Evolutionary conservation across 768 basidiomycete species (phyloP), one percentile per base, ranked within the genome.

Genomic region (Serpula lacrymans): DNA sequence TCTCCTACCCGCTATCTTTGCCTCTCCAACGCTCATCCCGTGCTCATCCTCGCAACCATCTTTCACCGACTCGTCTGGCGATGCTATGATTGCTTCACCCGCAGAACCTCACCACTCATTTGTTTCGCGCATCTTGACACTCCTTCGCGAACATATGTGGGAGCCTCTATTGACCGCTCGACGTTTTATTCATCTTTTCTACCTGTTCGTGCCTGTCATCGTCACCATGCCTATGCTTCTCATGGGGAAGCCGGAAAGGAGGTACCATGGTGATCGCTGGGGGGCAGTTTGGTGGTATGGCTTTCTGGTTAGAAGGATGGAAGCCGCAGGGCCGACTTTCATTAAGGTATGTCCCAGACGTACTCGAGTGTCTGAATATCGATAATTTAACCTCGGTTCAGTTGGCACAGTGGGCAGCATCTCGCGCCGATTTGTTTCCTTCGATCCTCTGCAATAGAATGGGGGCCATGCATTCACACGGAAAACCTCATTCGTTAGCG

Each of bases 331-430:
- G 1, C 96, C 96, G 12, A 95, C 94, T 0, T 98, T 98, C 62
- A 89, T 89, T 62, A 99, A 99, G 80, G 91, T 88, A 53, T 41
- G 67, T 52, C 28, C 39, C 40, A 44, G 39, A 34, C 49, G 29
- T n/a, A n/a, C n/a, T n/a, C n/a, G n/a, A n/a, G n/a, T n/a, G n/a
- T n/a, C n/a, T n/a, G n/a, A n/a, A n/a, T n/a, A n/a, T n/a, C n/a
- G n/a, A n/a, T n/a, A n/a, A n/a, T n/a, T n/a, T n/a, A n/a, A n/a
- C n/a, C n/a, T 18, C 13, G 3, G 30, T 40, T 16, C 58, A 94
- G 92, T 76, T 99, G 41, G 88, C 92, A 4, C 96, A 99, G 76
- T 99, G 96, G 96, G 96, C 96, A 6, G 96, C 87, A 11, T 93
- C 94, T 12, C 79, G 96, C 25, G 87, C 84, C 28, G 96, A 99